Evolutionary conservation across 768 basidiomycete species (phyloP), one percentile per base, ranked within the genome.

Genomic region (Auricularia sp.): DNA sequence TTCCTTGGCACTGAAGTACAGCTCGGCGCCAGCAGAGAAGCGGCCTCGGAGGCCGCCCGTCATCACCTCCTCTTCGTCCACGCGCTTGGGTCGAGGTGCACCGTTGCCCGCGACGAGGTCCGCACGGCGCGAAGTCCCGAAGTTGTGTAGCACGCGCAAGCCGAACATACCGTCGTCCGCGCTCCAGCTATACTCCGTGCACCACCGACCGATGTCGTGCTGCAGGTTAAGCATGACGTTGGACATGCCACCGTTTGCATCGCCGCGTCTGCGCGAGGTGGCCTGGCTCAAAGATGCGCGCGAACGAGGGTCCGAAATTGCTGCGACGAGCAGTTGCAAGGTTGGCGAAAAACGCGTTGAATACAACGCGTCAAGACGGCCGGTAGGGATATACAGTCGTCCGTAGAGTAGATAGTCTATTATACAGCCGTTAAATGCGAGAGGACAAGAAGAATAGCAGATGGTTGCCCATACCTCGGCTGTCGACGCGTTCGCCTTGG

Each of bases 141-240:
- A 98, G 72, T 98, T 97, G 72, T 94, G 93, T 61, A 98, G 80
- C 18, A 93, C 82, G 18, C 90, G 83, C 18, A 93, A 74, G 16
- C 96, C 96, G 80, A 87, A 89, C 93, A 98, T 96, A 21, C 88
- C 87, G 70, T 98, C 96, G 69, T 94, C 91, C 1, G 92, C 91
- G 68, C 93, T 94, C 81, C 90, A 98, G 2, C 90, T 90, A 69
- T 96, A 98, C 74, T 98, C 96, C 2, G 90, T 88, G 68, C 92
- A 92, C 86, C 90, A 94, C 69, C 90, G 85, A 3, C 95, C 96
- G 8, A 90, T 84, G 72, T 97, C 94, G 71, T 97, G 94, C 74
- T 96, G 94, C 42, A 98, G 75, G 68, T 84, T 91, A 70, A 98
- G 74, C 83, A 97, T 88, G 65, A 81, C 69, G 62, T 81, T 79